These are phyloP conservation scores for Leccinum variicolor DNA, from an alignment of 768 basidiomycete genomes.

Conservation along the genomic window DNA sequence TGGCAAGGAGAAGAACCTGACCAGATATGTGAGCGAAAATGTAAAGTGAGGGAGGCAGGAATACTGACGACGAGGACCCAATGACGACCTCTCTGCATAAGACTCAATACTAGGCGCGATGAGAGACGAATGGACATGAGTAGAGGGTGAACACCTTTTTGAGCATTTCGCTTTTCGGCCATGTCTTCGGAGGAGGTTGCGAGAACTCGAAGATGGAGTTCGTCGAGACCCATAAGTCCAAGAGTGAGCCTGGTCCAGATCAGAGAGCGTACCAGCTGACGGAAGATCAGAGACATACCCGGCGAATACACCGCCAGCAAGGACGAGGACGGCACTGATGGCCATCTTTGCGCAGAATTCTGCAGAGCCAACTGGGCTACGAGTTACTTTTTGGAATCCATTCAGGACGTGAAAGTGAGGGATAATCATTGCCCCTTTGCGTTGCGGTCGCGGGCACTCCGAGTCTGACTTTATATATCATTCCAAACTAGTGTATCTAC, in stretches of 20 bases:
- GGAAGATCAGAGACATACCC: conserved; percentile 47
- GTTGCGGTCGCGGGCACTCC: background rate
- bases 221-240: conserved; percentile 91
- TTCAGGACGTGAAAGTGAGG: background rate
- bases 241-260: conserved; percentile 64
- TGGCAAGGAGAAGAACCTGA: conserved; percentile 81
- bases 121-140: background rate
- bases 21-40: conserved; percentile 1
- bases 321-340: conserved; percentile 65
- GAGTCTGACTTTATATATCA: background rate
- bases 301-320: conserved; percentile 89
- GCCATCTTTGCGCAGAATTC: conserved; percentile 75
- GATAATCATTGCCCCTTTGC: background rate
- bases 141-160: conserved; percentile 46
- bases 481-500: background rate
- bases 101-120: conserved; percentile 41
- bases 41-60: background rate
- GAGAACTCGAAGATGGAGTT: conserved; percentile 84
- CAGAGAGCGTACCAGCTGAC: background rate
- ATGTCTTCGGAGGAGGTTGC: conserved; percentile 75
- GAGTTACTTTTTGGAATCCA: background rate
- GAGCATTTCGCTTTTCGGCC: conserved; percentile 64
- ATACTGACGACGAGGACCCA: conserved; percentile 86
- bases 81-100: conserved; percentile 69
- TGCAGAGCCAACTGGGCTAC: conserved; percentile 45